phyloP scores from a whole-genome alignment of 2,329 filamentous ascomycete genomes.

The Helicocarpus griseus region DNA sequence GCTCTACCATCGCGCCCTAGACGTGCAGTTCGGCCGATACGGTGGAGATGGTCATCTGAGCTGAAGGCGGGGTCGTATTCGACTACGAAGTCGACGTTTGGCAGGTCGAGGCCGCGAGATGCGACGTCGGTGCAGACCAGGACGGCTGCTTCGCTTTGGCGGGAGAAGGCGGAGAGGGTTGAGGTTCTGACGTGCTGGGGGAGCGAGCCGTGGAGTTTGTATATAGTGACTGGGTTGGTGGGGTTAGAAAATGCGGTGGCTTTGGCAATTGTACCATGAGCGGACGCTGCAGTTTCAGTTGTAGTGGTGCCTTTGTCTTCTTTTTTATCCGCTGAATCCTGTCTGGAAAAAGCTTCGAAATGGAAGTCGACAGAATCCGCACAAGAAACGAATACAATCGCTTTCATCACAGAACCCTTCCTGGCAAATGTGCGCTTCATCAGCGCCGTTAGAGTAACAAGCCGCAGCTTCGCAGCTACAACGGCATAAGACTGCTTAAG shows the following conservation, averaged over 20 bases:
- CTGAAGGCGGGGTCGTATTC: slow-evolving; percentile 96
- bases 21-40: slow-evolving; percentile 88
- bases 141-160: slow-evolving; percentile 63
- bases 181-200: slow-evolving; percentile 78
- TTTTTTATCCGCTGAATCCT: slow-evolving; percentile 14
- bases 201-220: slow-evolving; percentile 86
- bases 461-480: slow-evolving; percentile 76
- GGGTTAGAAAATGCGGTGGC: slow-evolving; percentile 64
- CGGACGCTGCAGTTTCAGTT: slow-evolving; percentile 6
- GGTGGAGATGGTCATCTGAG: slow-evolving; percentile 85
- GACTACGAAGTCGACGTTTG: slow-evolving; percentile 86
- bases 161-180: slow-evolving; percentile 71
- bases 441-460: slow-evolving; percentile 77
- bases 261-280: slow-evolving; percentile 41
- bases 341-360: slow-evolving; percentile 64
- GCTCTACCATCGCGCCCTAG: slow-evolving; percentile 82
- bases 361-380: slow-evolving; percentile 97
- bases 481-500: slow-evolving; percentile 87
- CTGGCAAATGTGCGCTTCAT: slow-evolving; percentile 81
- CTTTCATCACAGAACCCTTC: slow-evolving; percentile 89
- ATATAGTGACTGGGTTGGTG: slow-evolving; percentile 67
- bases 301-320: slow-evolving; percentile 16
- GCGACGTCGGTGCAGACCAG: slow-evolving; percentile 93
- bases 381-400: slow-evolving; percentile 92
- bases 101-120: slow-evolving; percentile 88